Conservation (phyloP, 208 protist species). For the Leishmania lainsoni region DNA sequence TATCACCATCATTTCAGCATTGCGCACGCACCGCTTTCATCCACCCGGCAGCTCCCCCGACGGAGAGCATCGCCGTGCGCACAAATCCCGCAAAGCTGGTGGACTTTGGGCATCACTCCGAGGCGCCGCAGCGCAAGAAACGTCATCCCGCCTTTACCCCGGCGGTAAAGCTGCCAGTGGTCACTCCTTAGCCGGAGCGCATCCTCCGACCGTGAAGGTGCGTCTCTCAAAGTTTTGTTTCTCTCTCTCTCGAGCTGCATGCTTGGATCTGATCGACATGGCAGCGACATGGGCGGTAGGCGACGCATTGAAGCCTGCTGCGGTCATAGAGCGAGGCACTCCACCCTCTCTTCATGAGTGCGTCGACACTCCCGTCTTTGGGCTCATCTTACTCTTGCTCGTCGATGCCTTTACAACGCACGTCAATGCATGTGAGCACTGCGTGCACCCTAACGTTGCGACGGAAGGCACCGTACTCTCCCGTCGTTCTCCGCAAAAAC, state of each 20-base stretch:
- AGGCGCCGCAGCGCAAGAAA: constrained; percentile 11
- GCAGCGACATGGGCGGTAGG: background rate
- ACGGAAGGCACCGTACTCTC: background rate
- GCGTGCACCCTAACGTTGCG: background rate
- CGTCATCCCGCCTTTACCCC: background rate
- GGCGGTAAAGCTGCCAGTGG: constrained; percentile 11
- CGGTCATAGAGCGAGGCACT: background rate
- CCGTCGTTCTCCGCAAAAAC: background rate
- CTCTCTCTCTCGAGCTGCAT: background rate
- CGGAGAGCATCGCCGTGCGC: constrained; percentile 21
- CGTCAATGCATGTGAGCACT: background rate
- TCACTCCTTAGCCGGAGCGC: constrained; percentile 22
- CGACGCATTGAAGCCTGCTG: background rate
- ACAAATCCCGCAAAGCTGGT: constrained; percentile 26
- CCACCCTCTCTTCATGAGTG: background rate
- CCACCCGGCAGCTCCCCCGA: background rate
- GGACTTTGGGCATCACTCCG: constrained; percentile 26
- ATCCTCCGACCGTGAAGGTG: constrained; percentile 11
- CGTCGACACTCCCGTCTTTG: background rate
- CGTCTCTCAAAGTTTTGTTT: background rate
- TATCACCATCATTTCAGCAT: background rate
- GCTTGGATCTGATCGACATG: background rate
- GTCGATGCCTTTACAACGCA: background rate
- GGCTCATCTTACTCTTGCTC: background rate
- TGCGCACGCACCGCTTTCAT: background rate